Base-by-base conservation (phyloP, 768 basidiomycete genomes). In the Boletellus emodensis region DNA sequence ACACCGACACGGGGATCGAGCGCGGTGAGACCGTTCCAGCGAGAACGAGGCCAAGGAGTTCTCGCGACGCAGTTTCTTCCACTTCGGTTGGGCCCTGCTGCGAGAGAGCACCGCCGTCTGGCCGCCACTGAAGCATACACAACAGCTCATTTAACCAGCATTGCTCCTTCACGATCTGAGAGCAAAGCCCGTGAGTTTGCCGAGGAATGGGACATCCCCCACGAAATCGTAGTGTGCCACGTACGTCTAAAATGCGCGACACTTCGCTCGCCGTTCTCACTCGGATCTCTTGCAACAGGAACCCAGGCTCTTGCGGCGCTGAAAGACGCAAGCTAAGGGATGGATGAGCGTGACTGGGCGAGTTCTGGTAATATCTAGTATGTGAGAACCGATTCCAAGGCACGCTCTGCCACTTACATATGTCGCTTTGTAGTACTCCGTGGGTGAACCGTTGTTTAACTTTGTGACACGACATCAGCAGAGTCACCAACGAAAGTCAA, bases 131-230 rank as follows among this genome's bases (percentile, higher is more conserved):
- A 40, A 79, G 81, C 40, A 77, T 74, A 4, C 71, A 59, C 18
- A 92, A 65, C n/a, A 76, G 75, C 58, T 86, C 85, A 60, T 91
- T 92, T 15, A 91, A 61, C 90, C 90, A 92, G 59, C 84, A 87
- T 67, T 91, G 90, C 53, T 91, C 89, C 51, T 79, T 76, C 5
- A 91, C 86, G 59, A 92, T 53, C 51, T 56, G 34, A 24, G 24
- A 37, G 36, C 5, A 37, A 37, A 35, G 15, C 13, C 34, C 26
- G 40, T 45, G 13, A 44, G 47, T 20, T n/a, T 10, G 12, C 38
- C 20, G n/a, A 47, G 30, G 13, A 30, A 36, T 35, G 26, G 20
- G 17, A 33, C 17, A 10, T 36, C 47, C 48, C 22, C 35, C 30
- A 26, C 37, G 15, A 33, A 20, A 35, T 4, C 30, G 40, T 39